A percentile compares a stretch with the other conserved stretches of the same genome.
Evolutionary conservation across 2,329 filamentous ascomycete genomes (phyloP).

Genomic region (Penicillium concentricum): DNA sequence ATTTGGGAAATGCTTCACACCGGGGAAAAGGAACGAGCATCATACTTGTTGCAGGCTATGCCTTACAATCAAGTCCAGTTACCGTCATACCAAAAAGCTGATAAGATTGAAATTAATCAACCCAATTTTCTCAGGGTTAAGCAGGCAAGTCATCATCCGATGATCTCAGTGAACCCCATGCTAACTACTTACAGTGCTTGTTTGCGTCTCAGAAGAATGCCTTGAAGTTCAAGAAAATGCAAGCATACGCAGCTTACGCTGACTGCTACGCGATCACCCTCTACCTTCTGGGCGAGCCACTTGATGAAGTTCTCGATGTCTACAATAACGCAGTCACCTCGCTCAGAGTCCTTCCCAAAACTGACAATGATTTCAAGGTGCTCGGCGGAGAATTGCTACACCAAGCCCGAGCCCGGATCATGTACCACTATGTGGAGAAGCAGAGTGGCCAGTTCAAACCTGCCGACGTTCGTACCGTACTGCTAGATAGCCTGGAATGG

Average conservation of each 20-base stretch:
- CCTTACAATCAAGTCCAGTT: slow-evolving; percentile 38
- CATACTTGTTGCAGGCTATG: slow-evolving; percentile 43
- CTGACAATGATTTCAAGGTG: slow-evolving; percentile 35
- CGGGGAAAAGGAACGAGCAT: slow-evolving; percentile 37
- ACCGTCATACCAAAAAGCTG: slow-evolving; percentile 18
- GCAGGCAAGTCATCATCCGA: slow-evolving; percentile 35
- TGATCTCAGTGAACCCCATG: slow-evolving; percentile 5
- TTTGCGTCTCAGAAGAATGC: slow-evolving; percentile 55
- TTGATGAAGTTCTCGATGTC: slow-evolving; percentile 38
- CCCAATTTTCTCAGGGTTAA: slow-evolving; percentile 39
- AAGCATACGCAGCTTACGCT: slow-evolving; percentile 55
- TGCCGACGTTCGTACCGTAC: slow-evolving; percentile 59
- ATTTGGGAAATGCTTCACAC: slow-evolving; percentile 64
- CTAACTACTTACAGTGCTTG: slow-evolving; percentile 59
- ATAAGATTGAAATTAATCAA: slow-evolving; percentile 23
- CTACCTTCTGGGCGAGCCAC: slow-evolving; percentile 57
- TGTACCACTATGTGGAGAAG: slow-evolving; percentile 64
- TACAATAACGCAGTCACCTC: slow-evolving; percentile 46
- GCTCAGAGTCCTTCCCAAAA: slow-evolving; percentile 43
- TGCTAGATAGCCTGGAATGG: slow-evolving; percentile 58
- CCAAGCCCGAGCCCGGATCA: slow-evolving; percentile 65
- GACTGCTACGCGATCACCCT: slow-evolving; percentile 65
- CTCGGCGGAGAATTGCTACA: slow-evolving; percentile 60
- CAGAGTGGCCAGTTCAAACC: slow-evolving; percentile 65
- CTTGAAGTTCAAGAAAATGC: slow-evolving; percentile 51